Evolutionary conservation across 2,329 filamentous ascomycete species (phyloP), one percentile per base, ranked within the genome.

Genomic region (Orbilia javanica): DNA sequence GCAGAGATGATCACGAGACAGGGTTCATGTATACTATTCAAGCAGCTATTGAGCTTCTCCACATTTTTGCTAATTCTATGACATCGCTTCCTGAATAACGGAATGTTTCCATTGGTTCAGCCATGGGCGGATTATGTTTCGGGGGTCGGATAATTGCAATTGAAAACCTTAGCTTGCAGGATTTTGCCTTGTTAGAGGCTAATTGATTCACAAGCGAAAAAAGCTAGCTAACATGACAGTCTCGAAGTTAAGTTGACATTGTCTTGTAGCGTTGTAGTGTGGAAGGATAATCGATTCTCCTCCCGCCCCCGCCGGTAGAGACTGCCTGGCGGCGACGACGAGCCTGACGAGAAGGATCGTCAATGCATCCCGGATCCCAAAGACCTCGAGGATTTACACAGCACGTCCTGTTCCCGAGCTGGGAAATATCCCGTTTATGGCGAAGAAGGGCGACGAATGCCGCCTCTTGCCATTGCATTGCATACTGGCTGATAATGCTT

Each of bases 1-100:
- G 62, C 66, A 50, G 53, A 72, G 53, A 39, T 66, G 74, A 78
- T 78, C 74, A 78, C 74, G 74, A 78, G 67, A 78, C 74, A 78
- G 27, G 74, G 62, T 34, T 64, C 13, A 39, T 63, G 60, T 31
- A 64, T 70, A 57, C 46, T 36, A 48, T 62, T 25, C 25, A 62
- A 71, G 27, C n/a, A 55, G 27, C 36, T 27, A 44, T 55, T 34
- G 57, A 57, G 48, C 25, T 72, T 67, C 74, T 68, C 67, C 74
- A 39, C 74, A 72, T 36, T 72, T 67, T 55, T 15, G 20, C 20
- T 29, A 44, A 65, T 74, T 72, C 25, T 67, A 67, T 78, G 67
- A 78, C 74, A 78, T 78, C 67, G 74, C 31, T 39, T 55, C 27
- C 36, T 78, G 63, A 53, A 78, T 78, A 78, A 78, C 46, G 50